Evolutionary conservation across 192 early-diverging fungal species (phyloP).

Genomic region (Powellomyces hirtus): DNA sequence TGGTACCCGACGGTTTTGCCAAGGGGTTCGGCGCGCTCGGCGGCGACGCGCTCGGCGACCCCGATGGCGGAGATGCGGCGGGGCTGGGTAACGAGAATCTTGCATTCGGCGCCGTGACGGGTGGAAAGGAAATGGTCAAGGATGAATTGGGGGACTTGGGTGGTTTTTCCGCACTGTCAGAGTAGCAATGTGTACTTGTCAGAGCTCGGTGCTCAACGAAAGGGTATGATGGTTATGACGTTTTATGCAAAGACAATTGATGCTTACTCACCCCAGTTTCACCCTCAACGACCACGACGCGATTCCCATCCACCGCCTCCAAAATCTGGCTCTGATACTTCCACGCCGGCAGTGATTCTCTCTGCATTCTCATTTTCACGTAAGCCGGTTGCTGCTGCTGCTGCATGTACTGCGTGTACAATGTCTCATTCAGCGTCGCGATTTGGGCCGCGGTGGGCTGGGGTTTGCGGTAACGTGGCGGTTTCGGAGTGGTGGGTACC

Average conservation of each 20-base stretch:
- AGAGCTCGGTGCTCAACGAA: background rate
- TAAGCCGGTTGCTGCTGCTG: slow-evolving; percentile 14
- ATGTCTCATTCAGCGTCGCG: background rate
- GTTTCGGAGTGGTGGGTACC: slow-evolving; percentile 6
- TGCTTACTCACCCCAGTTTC: slow-evolving; percentile 37
- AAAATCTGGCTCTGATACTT: slow-evolving; percentile 25
- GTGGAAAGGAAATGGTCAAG: slow-evolving; percentile 30
- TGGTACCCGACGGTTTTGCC: slow-evolving; percentile 60
- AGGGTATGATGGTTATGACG: background rate
- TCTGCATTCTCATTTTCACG: slow-evolving; percentile 28
- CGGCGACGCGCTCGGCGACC: slow-evolving; percentile 55
- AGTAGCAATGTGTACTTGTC: no score
- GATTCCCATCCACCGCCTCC: slow-evolving; percentile 23
- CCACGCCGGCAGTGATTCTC: slow-evolving; percentile 37
- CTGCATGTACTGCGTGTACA: slow-evolving; percentile 6
- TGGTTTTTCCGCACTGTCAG: slow-evolving; percentile 29
- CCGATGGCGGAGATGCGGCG: slow-evolving; percentile 54
- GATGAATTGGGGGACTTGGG: slow-evolving; percentile 44
- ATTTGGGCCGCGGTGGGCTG: slow-evolving; percentile 11
- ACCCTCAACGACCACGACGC: slow-evolving; percentile 41
- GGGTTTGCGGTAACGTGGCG: background rate
- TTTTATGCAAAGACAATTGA: background rate
- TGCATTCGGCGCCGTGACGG: slow-evolving; percentile 30
- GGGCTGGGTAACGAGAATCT: slow-evolving; percentile 42
- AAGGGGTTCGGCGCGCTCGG: slow-evolving; percentile 49